Evolutionary conservation across 352 stramenopile species (phyloP).

Genomic region (Phytophthora pistaciae): DNA sequence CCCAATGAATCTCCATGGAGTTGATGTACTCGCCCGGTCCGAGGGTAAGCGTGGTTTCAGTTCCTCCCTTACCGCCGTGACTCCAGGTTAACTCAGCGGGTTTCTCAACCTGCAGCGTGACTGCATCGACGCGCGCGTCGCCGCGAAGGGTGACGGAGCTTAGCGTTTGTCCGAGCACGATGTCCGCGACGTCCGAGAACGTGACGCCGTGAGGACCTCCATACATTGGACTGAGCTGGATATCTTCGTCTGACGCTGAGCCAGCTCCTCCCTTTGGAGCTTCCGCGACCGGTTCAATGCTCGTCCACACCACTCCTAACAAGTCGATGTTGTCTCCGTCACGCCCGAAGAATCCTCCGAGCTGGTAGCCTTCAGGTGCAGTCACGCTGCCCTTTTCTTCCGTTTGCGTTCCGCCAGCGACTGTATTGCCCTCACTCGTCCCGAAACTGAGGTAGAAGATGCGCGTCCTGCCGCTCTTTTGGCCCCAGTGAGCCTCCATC

Average conservation of each 20-base stretch:
- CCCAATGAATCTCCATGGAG: conserved; percentile 18
- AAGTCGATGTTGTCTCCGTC: conserved; percentile 26
- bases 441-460: conserved; percentile 28
- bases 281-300: conserved; percentile 22
- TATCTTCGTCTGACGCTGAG: conserved; percentile 9
- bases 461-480: conserved; percentile 15
- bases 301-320: conserved; percentile 19
- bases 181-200: conserved; percentile 11
- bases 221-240: conserved; percentile 8
- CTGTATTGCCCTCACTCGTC: conserved; percentile 21
- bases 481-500: conserved; percentile 26
- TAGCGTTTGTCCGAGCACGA: conserved; percentile 11
- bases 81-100: conserved; percentile 11
- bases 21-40: conserved; percentile 10
- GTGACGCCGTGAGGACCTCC: conserved; percentile 18
- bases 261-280: background rate
- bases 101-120: conserved; percentile 5
- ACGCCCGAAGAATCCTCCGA: conserved; percentile 28
- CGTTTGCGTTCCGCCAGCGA: conserved; percentile 19
- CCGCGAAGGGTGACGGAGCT: conserved; percentile 19
- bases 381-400: conserved; percentile 22
- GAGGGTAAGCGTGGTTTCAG: conserved; percentile 6
- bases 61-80: conserved; percentile 13
- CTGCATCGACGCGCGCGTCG: conserved; percentile 5
- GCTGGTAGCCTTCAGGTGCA: conserved; percentile 25